Percentiles rank a stretch among this genome's conserved stretches.
These are phyloP conservation scores for Apiotrichum gamsii DNA, from an alignment of 1,284 basidiomycete genomes.

Conservation along the genomic window DNA sequence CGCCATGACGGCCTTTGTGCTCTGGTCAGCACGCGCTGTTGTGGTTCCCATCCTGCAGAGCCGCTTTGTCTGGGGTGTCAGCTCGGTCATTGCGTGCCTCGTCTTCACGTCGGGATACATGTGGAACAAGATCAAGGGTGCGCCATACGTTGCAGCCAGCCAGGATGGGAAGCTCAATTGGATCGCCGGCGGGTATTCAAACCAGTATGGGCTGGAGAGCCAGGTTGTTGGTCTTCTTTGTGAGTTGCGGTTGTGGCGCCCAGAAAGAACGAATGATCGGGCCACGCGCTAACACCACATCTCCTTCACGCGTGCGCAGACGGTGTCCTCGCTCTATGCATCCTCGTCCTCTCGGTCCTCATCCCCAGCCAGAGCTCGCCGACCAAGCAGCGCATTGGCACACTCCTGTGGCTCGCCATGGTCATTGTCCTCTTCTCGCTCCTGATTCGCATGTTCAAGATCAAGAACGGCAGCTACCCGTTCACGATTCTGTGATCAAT, in stretches of 20 bases:
- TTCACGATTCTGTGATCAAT: constrained; percentile 23
- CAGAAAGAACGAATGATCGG: too few relatives aligned
- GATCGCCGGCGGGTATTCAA: constrained; percentile 82
- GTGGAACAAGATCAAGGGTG: constrained; percentile 88
- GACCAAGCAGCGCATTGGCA: constrained; percentile 69
- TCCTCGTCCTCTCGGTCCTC: constrained; percentile 74
- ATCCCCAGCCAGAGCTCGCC: constrained; percentile 74
- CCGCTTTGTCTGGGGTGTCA: constrained; percentile 58
- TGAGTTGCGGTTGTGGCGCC: constrained; percentile 51
- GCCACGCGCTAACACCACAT: too few relatives aligned
- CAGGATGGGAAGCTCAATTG: constrained; percentile 57
- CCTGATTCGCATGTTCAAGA: constrained; percentile 78
- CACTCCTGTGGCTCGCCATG: constrained; percentile 83
- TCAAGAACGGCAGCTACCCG: constrained; percentile 67
- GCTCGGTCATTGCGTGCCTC: constrained; percentile 61
- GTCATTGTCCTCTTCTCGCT: constrained; percentile 81
- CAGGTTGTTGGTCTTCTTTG: constrained; percentile 81
- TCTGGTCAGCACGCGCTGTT: constrained; percentile 48
- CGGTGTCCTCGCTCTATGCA: constrained; percentile 69
- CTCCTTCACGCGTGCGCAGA: constrained; percentile 59
- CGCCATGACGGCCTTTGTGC: constrained; percentile 9
- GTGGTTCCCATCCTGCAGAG: constrained; percentile 64
- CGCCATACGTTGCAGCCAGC: constrained; percentile 59
- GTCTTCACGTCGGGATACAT: constrained; percentile 89
- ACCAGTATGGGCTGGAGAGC: constrained; percentile 87